These are phyloP conservation scores for Diaporthe sp. DNA, from an alignment of 2,329 filamentous ascomycete species.

Conservation along the genomic window DNA sequence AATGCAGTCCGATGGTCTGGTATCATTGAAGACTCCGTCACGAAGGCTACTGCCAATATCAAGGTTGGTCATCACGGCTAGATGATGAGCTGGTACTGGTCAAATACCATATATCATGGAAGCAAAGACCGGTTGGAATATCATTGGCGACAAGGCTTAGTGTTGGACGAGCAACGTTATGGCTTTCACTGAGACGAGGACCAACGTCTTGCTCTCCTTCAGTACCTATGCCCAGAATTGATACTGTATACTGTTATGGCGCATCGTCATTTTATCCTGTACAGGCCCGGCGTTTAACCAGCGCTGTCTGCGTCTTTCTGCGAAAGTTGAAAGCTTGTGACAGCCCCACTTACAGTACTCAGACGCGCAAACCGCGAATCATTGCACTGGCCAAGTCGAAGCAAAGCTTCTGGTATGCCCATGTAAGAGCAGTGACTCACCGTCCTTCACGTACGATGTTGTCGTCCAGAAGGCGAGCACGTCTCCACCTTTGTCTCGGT, in stretches of 20 bases:
- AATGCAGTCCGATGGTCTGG: constrained; percentile 72
- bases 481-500: constrained; percentile 21
- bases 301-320: not conserved
- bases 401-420: not conserved
- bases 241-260: not conserved
- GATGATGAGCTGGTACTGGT: not conserved
- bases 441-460: constrained; percentile 26
- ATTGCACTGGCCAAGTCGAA: not conserved
- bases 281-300: no score
- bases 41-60: constrained; percentile 40
- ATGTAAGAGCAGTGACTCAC: constrained; percentile 16
- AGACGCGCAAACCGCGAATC: not conserved
- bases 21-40: constrained; percentile 69
- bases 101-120: not conserved
- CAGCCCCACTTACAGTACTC: not conserved
- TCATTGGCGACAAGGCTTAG: not conserved
- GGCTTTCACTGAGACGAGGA: not conserved
- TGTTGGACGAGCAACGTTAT: not conserved
- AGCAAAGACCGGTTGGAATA: not conserved
- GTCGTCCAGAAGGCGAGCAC: not conserved
- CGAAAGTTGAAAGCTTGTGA: not conserved
- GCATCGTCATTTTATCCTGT: not conserved
- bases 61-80: constrained; percentile 40
- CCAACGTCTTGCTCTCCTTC: not conserved
- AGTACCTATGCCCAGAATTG: not conserved